phyloP scores from a whole-genome alignment of 345 rosid species.

The Murraya paniculata region DNA sequence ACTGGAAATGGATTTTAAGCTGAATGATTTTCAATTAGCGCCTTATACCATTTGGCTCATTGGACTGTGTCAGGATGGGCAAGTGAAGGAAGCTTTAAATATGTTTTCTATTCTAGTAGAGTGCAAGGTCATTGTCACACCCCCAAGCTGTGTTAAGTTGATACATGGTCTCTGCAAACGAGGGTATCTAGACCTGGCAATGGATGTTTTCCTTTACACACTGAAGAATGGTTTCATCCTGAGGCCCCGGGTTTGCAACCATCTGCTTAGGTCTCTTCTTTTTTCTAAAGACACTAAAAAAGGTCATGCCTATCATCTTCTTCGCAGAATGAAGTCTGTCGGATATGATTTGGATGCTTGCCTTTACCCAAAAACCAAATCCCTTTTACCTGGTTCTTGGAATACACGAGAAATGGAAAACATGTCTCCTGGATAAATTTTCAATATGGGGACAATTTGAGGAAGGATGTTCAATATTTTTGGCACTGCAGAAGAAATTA shows the following conservation, averaged over 20 bases:
- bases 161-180: constrained; percentile 52
- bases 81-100: constrained; percentile 54
- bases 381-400: constrained; percentile 24
- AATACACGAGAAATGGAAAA: constrained; percentile 17
- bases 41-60: constrained; percentile 72
- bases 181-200: constrained; percentile 53
- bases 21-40: constrained; percentile 42
- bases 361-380: constrained; percentile 36
- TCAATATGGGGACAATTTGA: not conserved
- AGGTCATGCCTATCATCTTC: constrained; percentile 41
- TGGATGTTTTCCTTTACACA: constrained; percentile 65
- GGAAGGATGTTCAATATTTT: constrained; percentile 7
- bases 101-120: constrained; percentile 64
- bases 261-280: constrained; percentile 48
- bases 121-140: constrained; percentile 42
- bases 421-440: constrained; percentile 25
- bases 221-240: constrained; percentile 57
- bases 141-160: constrained; percentile 80
- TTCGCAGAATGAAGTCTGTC: constrained; percentile 48
- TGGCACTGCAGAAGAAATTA: constrained; percentile 7
- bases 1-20: constrained; percentile 51
- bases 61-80: constrained; percentile 72
- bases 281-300: constrained; percentile 32
- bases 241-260: constrained; percentile 54
- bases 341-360: constrained; percentile 59